Conservation (phyloP, 2,329 filamentous ascomycete genomes). For the Cercospora janseana region DNA sequence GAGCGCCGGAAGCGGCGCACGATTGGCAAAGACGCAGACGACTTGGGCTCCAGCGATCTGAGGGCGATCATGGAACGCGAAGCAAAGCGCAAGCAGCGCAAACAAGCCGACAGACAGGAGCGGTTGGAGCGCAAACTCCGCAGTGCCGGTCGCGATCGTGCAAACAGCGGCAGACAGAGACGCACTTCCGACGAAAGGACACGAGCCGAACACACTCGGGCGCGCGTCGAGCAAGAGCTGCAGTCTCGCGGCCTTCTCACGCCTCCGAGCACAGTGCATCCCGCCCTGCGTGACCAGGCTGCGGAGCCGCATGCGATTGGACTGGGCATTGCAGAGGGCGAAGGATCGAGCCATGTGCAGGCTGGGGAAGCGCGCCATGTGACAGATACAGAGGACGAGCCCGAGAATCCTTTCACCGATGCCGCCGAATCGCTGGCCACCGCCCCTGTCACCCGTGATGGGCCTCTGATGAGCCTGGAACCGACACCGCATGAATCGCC, state of each 20-base stretch:
- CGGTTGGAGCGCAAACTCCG: conserved; percentile 64
- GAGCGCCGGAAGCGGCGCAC: conserved; percentile 54
- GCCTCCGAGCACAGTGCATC: conserved; percentile 37
- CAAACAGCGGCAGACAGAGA: conserved; percentile 31
- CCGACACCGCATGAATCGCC: conserved; percentile 34
- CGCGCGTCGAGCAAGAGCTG: conserved; percentile 30
- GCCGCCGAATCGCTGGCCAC: conserved; percentile 26
- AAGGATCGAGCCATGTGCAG: conserved; percentile 2
- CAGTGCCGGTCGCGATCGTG: conserved; percentile 60
- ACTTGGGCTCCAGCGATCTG: conserved; percentile 78
- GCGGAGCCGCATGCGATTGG: conserved; percentile 23
- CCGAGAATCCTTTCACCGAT: conserved; percentile 31
- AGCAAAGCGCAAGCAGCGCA: conserved; percentile 72
- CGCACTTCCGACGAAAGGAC: conserved; percentile 57
- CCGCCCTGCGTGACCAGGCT: conserved; percentile 32
- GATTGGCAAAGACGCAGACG: conserved; percentile 72
- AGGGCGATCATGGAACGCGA: conserved; percentile 90
- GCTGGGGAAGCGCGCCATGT: conserved; percentile 2
- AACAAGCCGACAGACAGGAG: conserved; percentile 66
- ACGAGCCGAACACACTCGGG: conserved; percentile 30
- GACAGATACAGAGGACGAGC: conserved; percentile 1
- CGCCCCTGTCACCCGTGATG: conserved; percentile 12
- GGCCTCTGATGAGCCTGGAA: conserved; percentile 4
- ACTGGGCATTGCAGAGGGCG: conserved; percentile 33
- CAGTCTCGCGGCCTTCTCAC: conserved; percentile 27